Evolutionary conservation across 1,284 basidiomycete genomes (phyloP).

Genomic region (Tetrapyrgos nigripes): DNA sequence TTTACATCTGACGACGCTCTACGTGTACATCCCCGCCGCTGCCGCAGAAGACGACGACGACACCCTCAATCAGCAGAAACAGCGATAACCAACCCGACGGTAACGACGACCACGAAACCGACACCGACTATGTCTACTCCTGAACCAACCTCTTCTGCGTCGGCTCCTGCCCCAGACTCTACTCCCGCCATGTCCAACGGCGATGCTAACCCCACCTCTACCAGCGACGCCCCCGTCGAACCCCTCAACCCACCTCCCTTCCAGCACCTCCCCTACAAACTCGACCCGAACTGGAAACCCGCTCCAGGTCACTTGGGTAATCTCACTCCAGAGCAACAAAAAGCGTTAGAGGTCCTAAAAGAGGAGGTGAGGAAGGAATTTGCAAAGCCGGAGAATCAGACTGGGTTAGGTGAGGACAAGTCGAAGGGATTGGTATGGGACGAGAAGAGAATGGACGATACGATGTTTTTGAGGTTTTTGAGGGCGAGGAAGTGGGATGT

Average conservation of each 20-base stretch:
- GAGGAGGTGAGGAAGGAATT: constrained; percentile 74
- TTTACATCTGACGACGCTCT: too few species aligned
- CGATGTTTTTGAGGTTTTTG: constrained; percentile 84
- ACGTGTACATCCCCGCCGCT: too few species aligned
- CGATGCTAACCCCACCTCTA: too few species aligned
- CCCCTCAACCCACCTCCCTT: background rate
- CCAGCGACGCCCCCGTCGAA: too few species aligned
- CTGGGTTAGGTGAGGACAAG: constrained; percentile 38
- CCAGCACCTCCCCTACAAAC: background rate
- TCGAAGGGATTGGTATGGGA: background rate
- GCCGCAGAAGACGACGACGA: too few species aligned
- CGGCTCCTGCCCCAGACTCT: too few species aligned
- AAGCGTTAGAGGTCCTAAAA: constrained; percentile 77
- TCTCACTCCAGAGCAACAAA: constrained; percentile 72
- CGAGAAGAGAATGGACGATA: constrained; percentile 70
- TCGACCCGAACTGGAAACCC: constrained; percentile 40
- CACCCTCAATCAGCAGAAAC: too few species aligned
- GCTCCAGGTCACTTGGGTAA: constrained; percentile 78
- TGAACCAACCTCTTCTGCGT: too few species aligned
- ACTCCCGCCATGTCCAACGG: too few species aligned
- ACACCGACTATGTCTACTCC: too few species aligned
- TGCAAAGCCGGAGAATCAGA: constrained; percentile 83
- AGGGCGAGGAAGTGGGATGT: constrained; percentile 95
- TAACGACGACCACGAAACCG: too few species aligned
- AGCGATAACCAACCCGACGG: too few species aligned